Base-by-base conservation (phyloP, 116 monocot genomes). In the Zostera marina region DNA sequence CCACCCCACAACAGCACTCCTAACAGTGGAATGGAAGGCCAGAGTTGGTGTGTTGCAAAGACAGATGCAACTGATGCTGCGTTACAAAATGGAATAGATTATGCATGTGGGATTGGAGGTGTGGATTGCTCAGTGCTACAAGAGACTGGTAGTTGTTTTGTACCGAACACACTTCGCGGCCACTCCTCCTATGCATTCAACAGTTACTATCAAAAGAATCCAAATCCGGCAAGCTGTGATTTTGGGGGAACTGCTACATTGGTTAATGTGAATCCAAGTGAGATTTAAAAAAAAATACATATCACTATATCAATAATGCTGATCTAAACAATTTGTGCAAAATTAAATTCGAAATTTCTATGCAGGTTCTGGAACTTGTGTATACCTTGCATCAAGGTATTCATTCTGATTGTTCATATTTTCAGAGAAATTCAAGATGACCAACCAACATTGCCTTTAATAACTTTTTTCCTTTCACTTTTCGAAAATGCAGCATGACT, bases 101-200 rank as follows among this genome's bases (percentile, higher is more conserved):
- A 68, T 61, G 68, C 68, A 21, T 68, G 68, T 44, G 68, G 68
- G 20, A 61, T 42, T 44, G 68, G 68, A 22, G 68, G 68, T 0
- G 68, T 53, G 3, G 68, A 68, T 60, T 68, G 68, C 45, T 54
- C 61, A 14, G 42, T 61, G 3, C 54, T 68, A 12, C 68, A 68
- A 53, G 44, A n/a, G 42, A 53, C 32, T 14, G 61, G 61, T 8
- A 25, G n/a, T 9, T 68, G 68, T 40, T 68, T 25, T 53, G 26
- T 42, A 44, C 68, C 68, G 15, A 39, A 60, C 43, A 61, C 68
- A 16, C 11, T 68, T 23, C 54, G 5, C 13, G 61, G 45, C 54
- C 68, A 68, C 32, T 61, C 68, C 2, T 61, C 68, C 22, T 68
- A 54, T 32, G 68, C 68, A 23, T 68, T 68, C 68, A 68, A 68